Conservation (phyloP, 495 filamentous ascomycete species). For the Glarea lozoyensis region DNA sequence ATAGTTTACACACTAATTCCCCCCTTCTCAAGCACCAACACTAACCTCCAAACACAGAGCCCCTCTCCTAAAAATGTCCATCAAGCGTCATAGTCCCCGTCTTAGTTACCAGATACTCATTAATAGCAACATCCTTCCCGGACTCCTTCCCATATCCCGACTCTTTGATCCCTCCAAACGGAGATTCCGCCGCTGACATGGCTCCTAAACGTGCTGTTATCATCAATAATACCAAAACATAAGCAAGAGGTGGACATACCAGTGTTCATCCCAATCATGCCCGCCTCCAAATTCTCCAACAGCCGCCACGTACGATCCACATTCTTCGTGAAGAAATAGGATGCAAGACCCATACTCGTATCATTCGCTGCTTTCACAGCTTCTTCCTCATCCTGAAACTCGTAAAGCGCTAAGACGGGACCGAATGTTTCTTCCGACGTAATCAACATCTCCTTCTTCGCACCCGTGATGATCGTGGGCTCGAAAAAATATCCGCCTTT, state of each 20-base stretch:
- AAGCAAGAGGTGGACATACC: constrained; percentile 25
- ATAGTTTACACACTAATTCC: too few species aligned
- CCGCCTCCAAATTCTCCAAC: constrained; percentile 65
- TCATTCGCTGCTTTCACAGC: constrained; percentile 53
- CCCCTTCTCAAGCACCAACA: too few species aligned
- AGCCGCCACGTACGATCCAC: constrained; percentile 63
- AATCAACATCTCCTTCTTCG: constrained; percentile 55
- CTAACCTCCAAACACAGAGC: too few species aligned
- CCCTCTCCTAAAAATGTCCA: constrained; percentile 35
- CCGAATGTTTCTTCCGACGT: constrained; percentile 63
- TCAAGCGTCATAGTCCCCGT: constrained; percentile 58
- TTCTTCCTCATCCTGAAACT: constrained; percentile 63
- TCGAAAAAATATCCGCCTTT: constrained; percentile 61
- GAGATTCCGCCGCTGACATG: constrained; percentile 58
- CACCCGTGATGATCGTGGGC: constrained; percentile 57
- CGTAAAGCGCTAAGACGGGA: constrained; percentile 57
- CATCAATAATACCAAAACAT: background rate
- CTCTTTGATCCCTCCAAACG: constrained; percentile 71
- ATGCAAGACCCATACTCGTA: constrained; percentile 62
- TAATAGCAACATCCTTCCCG: constrained; percentile 61
- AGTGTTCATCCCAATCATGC: constrained; percentile 67
- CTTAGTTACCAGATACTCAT: constrained; percentile 65
- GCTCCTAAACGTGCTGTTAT: constrained; percentile 23
- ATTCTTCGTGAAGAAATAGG: constrained; percentile 68
- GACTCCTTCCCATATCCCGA: constrained; percentile 70